A percentile compares a stretch with the other conserved stretches of the same genome.
Evolutionary conservation across 2,329 filamentous ascomycete species (phyloP).

Genomic region (Immersiporthe knoxdaviesiana): DNA sequence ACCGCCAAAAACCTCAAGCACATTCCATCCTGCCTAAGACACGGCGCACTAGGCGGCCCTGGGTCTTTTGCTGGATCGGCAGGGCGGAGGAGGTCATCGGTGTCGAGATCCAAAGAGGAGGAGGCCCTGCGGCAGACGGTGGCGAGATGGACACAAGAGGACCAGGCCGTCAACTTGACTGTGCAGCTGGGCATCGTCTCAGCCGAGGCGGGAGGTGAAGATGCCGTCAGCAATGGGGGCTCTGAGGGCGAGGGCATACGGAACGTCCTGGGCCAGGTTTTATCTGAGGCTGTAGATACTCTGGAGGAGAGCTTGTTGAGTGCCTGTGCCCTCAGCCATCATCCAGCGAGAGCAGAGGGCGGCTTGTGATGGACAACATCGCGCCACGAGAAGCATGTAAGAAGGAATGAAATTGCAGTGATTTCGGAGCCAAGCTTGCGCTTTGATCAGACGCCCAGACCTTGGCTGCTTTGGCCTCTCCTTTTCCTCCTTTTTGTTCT

Average conservation of each 20-base stretch:
- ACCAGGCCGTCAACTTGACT: slow-evolving; percentile 24
- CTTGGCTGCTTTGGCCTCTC: not conserved
- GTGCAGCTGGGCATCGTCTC: slow-evolving; percentile 23
- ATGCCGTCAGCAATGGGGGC: not conserved
- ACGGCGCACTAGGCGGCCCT: not conserved
- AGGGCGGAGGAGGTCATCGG: not conserved
- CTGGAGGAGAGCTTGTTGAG: slow-evolving; percentile 39
- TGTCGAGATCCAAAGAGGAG: not conserved
- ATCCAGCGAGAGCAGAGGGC: slow-evolving; percentile 26
- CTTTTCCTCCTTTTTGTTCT: not conserved
- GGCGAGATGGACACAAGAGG: slow-evolving; percentile 18
- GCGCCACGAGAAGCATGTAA: too few species aligned
- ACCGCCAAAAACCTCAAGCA: not conserved
- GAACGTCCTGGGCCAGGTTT: slow-evolving; percentile 16
- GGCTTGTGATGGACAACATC: not conserved
- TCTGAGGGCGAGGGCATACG: not conserved
- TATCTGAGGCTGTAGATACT: slow-evolving; percentile 38
- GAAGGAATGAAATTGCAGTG: too few species aligned
- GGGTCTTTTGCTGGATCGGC: not conserved
- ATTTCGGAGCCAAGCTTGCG: too few species aligned
- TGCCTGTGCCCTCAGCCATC: slow-evolving; percentile 39
- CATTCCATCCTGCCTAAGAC: slow-evolving; percentile 14
- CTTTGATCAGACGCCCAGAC: too few species aligned
- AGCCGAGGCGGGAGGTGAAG: not conserved
- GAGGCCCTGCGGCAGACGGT: slow-evolving; percentile 12